Evolutionary conservation across 192 early-diverging fungal genomes (phyloP).

Genomic region (Coemansia sp.): DNA sequence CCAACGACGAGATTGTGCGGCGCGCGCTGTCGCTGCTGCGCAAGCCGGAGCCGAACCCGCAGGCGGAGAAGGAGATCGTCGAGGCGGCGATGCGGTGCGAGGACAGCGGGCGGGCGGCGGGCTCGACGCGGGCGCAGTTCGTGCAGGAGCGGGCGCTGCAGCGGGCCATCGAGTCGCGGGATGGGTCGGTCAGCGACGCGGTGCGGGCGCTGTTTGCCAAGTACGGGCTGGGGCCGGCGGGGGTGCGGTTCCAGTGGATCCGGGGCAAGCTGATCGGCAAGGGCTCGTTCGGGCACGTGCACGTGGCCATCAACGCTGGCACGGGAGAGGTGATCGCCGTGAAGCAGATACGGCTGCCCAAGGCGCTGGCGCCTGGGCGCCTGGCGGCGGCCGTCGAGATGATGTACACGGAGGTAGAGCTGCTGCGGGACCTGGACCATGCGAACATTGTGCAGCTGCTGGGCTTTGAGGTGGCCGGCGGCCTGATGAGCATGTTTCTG

Average conservation of each 20-base stretch:
- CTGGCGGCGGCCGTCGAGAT: conserved; percentile 48
- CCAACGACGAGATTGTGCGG: conserved; percentile 37
- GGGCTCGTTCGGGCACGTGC: conserved; percentile 77
- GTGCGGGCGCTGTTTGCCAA: conserved; percentile 39
- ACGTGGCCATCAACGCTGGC: conserved; percentile 64
- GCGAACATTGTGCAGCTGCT: conserved; percentile 94
- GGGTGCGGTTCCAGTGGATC: conserved; percentile 60
- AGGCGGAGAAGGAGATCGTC: conserved; percentile 44
- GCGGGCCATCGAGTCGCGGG: not conserved
- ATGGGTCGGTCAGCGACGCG: conserved; percentile 17
- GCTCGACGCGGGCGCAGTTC: conserved; percentile 48
- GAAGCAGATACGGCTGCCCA: conserved; percentile 70
- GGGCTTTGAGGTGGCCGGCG: conserved; percentile 64
- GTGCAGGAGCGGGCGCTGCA: conserved; percentile 25
- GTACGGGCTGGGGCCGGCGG: conserved; percentile 24
- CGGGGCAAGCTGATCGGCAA: conserved; percentile 76
- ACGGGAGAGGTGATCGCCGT: conserved; percentile 77
- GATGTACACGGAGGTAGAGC: conserved; percentile 66
- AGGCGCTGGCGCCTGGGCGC: conserved; percentile 8
- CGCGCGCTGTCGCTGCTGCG: conserved; percentile 44
- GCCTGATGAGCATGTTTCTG: conserved; percentile 85
- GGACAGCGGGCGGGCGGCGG: conserved; percentile 16
- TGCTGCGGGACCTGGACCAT: conserved; percentile 72
- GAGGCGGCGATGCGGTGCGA: conserved; percentile 42
- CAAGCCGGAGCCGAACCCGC: conserved; percentile 41